Base-by-base conservation (phyloP, 2,329 filamentous ascomycete species). In the Tolypocladium ovalisporum region DNA sequence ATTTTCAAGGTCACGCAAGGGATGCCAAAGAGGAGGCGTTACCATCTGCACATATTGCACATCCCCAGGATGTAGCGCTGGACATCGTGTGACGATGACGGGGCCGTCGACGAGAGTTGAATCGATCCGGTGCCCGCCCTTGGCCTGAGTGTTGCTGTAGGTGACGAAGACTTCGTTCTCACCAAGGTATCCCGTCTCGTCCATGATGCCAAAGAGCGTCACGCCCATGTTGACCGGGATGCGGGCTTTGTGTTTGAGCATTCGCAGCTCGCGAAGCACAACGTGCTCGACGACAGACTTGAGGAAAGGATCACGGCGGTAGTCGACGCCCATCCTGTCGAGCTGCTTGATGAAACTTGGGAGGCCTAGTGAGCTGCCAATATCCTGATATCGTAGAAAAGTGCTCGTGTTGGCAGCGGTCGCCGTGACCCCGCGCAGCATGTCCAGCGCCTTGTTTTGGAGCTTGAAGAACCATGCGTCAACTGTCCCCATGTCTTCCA, bases 171-270 rank as follows among this genome's bases (percentile, higher is more conserved):
- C 79, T 61, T 95, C 76, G 1, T 81, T 80, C 65, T 89, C 84
- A 12, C 79, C 62, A 0, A 96, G 75, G 39, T 79, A 81, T 0
- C 81, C 83, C 0, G 88, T 90, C 69, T 95, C 90, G 60, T 96
- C 90, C 82, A 94, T 88, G 54, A 95, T 78, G 0, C 90, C 90
- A 63, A 90, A 91, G 0, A 95, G 76, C 0, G 89, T 91, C n/a
- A 86, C 79, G 0, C 88, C 90, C 19, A 85, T 69, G 0, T 79
- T 70, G 0, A 96, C 80, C 0, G 82, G 85, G 37, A 95, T 94
- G 1, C 89, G 82, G 0, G 88, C 84, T 56, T 86, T 87, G 71
- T 94, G 85, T 67, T 95, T 96, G 40, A 96, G 73, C 34, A 88
- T 77, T 4, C 89, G 81, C 4, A 96, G 73, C 62, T 88, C 85